Base-by-base conservation (phyloP, 2,329 filamentous ascomycete genomes). In the Eutypella sp. region DNA sequence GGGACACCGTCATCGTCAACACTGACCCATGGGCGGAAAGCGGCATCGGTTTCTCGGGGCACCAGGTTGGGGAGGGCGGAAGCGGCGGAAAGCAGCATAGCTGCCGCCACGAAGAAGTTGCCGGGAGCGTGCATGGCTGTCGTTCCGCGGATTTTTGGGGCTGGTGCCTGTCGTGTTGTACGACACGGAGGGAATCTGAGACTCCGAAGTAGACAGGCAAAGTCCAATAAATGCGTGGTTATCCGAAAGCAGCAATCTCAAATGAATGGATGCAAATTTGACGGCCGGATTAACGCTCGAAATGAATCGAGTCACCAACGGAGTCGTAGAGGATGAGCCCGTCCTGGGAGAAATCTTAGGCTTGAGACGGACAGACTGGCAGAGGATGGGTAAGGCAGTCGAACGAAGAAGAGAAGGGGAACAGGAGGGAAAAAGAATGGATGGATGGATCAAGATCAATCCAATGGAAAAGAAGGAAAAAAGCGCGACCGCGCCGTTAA, bases 21-120 rank as follows among this genome's bases (percentile, higher is more conserved):
- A 4, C 66, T 69, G 40, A 80, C 72, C 78, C 78, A 81, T 27
- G 71, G 67, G 18, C 68, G 69, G 5, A 70, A 68, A 36, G 65
- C 61, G n/a, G 63, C 55, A 39, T 57, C 53, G n/a, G 54, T 55
- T 22, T 52, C 40, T 45, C 57, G 51, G 22, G 48, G 49, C 41
- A 41, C 47, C 34, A 55, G 19, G 25, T 61, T 58, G n/a, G 60
- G 58, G 19, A 54, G 41, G 13, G 59, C 58, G 22, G 52, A 50
- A 11, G 47, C 51, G 7, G 57, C 42, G n/a, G 57, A 52, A 20
- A 56, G 52, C 47, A 63, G 53, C 52, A 58, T 40, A 27, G 53
- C 47, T 20, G 54, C 44, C 16, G 53, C 55, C 6, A 54, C 46
- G 15, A 20, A 36, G 57, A 55, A 19, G 31, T 42, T n/a, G n/a